Evolutionary conservation across 78 protist genomes (phyloP), one percentile per base, ranked within the genome.

Genomic region (Neovahlkampfia damariscottae): DNA sequence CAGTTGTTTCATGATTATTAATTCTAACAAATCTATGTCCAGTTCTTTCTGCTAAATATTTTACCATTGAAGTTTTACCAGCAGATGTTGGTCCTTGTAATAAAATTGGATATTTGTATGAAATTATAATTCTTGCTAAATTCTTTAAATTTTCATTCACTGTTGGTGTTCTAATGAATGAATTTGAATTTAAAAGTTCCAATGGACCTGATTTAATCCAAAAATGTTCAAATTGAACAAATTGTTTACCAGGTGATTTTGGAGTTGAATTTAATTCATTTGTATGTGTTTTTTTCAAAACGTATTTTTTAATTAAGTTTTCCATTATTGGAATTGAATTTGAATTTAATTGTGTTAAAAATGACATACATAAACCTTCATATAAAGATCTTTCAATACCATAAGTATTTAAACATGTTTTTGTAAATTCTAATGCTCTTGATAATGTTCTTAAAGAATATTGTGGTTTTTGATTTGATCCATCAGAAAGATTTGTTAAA

Each of bases 1-100:
- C 99, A 2, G 99, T 98, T 77, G 95, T 99, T 74, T 96, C 99
- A 83, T 98, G 99, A 87, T 98, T 98, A 88, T 98, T 98, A 79
- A 98, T 94, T 40, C 99, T 90, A 40, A 96, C 90, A 32, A 92
- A 89, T n/a, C 41, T 29, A 38, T 91, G 93, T 2, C 96, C 97
- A 5, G 97, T 86, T 28, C 58, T 28, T 9, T 8, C n/a, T 0
- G 99, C 99, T 38, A 96, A 76, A 81, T 91, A 90, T 68, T 90
- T 96, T 2, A 98, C 89, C 94, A 94, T 87, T 41, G 85, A 37
- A 27, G 99, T 97, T 88, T 94, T 97, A 31, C 96, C 99, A 37
- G 77, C 66, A 5, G 93, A 82, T 3, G 95, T 94, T 5, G 95
- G 93, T 32, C 97, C 97, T 62, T 95, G 95, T 5, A 96, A 72